Conservation (phyloP, 148 eudicot species). For the Silene uniflora region DNA sequence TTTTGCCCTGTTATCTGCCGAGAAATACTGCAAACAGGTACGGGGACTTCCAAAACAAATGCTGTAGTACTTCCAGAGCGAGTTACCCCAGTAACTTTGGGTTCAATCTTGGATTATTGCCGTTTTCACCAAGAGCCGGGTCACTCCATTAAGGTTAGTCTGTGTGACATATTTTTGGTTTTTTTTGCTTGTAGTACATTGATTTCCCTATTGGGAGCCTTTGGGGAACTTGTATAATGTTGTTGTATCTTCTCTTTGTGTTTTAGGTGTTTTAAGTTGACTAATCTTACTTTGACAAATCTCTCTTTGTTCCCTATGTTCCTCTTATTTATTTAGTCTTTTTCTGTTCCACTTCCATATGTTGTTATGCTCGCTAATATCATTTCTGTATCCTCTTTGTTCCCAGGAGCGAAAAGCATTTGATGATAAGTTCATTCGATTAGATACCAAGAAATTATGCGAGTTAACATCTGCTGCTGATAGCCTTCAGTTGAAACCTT, state of each 20-base stretch:
- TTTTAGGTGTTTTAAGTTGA: not conserved
- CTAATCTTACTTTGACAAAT: not conserved
- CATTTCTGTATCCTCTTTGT: not conserved
- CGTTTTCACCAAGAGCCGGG: slow-evolving; percentile 82
- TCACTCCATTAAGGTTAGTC: slow-evolving; percentile 71
- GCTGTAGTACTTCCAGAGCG: slow-evolving; percentile 76
- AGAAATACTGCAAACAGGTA: slow-evolving; percentile 70
- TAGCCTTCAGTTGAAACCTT: slow-evolving; percentile 70
- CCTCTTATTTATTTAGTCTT: not conserved
- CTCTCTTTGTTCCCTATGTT: not conserved
- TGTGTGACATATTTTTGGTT: slow-evolving; percentile 1
- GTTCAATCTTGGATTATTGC: slow-evolving; percentile 69
- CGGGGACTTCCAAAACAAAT: slow-evolving; percentile 73
- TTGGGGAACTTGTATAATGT: not conserved
- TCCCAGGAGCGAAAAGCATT: slow-evolving; percentile 66
- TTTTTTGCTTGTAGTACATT: not conserved
- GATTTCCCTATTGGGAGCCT: not conserved
- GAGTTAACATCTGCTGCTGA: slow-evolving; percentile 78
- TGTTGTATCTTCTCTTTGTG: not conserved
- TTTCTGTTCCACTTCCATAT: not conserved
- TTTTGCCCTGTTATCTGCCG: slow-evolving; percentile 73
- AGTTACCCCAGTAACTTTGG: slow-evolving; percentile 60
- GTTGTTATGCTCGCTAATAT: not conserved
- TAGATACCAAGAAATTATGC: slow-evolving; percentile 62
- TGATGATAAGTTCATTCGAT: slow-evolving; percentile 59